These are phyloP conservation scores for Penicillium canariense DNA, from an alignment of 495 filamentous ascomycete species.

Conservation along the genomic window DNA sequence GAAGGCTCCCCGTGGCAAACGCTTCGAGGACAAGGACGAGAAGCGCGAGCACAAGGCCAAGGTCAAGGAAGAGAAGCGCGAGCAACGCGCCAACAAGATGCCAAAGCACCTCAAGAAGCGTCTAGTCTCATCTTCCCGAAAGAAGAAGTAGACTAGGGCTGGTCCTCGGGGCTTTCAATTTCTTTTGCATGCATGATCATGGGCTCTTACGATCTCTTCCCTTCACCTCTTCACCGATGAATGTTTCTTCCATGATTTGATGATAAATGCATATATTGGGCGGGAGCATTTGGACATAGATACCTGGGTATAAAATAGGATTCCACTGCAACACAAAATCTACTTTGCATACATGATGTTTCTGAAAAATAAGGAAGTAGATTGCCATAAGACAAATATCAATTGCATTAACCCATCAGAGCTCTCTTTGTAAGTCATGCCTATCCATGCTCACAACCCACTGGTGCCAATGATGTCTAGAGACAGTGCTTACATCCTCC, in stretches of 20 bases:
- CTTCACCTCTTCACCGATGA: conserved; percentile 4
- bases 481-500: conserved; percentile 35
- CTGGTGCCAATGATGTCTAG: neutral
- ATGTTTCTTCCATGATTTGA: conserved; percentile 30
- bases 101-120: conserved; percentile 89
- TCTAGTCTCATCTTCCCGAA: conserved; percentile 42
- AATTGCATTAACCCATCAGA: conserved; percentile 37
- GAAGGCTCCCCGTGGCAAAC: conserved; percentile 76
- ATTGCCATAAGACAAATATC: neutral
- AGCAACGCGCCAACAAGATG: conserved; percentile 89
- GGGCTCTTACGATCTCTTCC: conserved; percentile 13
- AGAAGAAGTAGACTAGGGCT: conserved; percentile 40
- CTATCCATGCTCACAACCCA: conserved; percentile 14
- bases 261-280: conserved; percentile 31
- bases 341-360: neutral
- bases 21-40: conserved; percentile 83
- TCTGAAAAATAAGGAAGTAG: neutral
- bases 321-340: neutral
- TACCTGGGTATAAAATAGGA: conserved; percentile 27
- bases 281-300: conserved; percentile 35
- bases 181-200: conserved; percentile 16
- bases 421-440: conserved; percentile 50
- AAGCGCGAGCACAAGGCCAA: conserved; percentile 87
- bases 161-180: neutral
- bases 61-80: conserved; percentile 92